A percentile compares a stretch with the other conserved stretches of the same genome.
phyloP scores from a whole-genome alignment of 108 stramenopile species.

The Skeletonema costatum region DNA sequence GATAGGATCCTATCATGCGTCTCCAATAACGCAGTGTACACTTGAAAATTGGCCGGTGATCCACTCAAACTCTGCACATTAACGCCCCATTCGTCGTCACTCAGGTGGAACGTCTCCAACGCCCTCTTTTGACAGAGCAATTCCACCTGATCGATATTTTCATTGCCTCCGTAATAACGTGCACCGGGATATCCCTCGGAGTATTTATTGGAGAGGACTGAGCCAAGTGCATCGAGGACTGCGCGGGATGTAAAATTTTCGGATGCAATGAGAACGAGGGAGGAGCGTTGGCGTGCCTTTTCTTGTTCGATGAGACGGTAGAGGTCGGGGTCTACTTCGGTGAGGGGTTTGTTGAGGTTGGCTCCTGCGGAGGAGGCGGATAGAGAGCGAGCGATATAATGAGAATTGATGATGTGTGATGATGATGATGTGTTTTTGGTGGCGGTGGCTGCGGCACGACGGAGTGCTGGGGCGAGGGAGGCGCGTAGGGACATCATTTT shows the following conservation, averaged over 20 bases:
- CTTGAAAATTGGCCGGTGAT: conserved; percentile 99
- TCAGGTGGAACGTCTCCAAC: conserved; percentile 92
- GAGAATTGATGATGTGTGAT: conserved; percentile 8
- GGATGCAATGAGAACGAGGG: conserved; percentile 90
- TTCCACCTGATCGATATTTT: conserved; percentile 98
- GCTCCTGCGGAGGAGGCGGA: conserved; percentile 54
- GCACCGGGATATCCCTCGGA: conserved; percentile 95
- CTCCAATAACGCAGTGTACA: conserved; percentile 98
- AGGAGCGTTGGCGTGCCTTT: conserved; percentile 92
- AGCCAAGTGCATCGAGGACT: conserved; percentile 97
- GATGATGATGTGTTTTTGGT: conserved; percentile 14
- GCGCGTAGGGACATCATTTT: conserved; percentile 39
- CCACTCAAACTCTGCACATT: conserved; percentile 96
- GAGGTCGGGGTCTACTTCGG: conserved; percentile 93
- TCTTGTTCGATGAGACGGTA: conserved; percentile 91
- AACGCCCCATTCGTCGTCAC: conserved; percentile 92
- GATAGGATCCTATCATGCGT: conserved; percentile 99
- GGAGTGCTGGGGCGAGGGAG: conserved; percentile 38
- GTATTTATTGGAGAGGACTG: conserved; percentile 98
- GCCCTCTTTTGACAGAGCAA: conserved; percentile 96
- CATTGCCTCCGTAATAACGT: conserved; percentile 96
- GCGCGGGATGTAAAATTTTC: conserved; percentile 97
- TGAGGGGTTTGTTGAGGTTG: conserved; percentile 81
- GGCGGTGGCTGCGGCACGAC: conserved; percentile 32
- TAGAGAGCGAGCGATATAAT: conserved; percentile 6